Conservation (phyloP, 768 basidiomycete species). For the Termitomyces sp. region DNA sequence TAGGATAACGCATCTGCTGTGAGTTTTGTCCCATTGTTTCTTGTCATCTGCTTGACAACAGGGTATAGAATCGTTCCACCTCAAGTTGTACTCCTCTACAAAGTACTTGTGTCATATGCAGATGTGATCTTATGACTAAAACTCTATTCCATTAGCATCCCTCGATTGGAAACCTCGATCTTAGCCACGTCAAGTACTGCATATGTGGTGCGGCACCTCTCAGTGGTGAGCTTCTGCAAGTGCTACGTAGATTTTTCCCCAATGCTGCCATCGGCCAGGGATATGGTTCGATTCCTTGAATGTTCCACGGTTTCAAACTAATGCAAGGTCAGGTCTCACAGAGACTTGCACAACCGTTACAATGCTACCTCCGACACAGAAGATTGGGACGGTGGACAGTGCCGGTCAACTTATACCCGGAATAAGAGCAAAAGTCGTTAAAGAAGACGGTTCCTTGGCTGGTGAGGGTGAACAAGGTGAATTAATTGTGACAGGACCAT, state of each 20-base stretch:
- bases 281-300: conserved; percentile 36
- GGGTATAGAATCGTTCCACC: conserved; percentile 54
- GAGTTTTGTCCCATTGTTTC: conserved; percentile 13
- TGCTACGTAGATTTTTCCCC: conserved; percentile 43
- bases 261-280: conserved; percentile 63
- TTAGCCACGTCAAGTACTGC: conserved; percentile 46
- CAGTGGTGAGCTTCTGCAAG: conserved; percentile 47
- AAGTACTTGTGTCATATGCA: conserved; percentile 31
- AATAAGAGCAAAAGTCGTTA: conserved; percentile 49
- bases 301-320: neutral
- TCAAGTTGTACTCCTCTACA: conserved; percentile 61
- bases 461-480: conserved; percentile 58
- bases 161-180: conserved; percentile 41
- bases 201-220: conserved; percentile 63
- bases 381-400: conserved; percentile 46
- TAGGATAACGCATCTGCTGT: conserved; percentile 54
- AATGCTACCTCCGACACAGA: conserved; percentile 37
- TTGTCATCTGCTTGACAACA: neutral
- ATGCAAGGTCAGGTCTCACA: conserved; percentile 44
- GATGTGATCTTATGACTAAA: conserved; percentile 1
- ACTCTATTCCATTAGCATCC: conserved; percentile 35
- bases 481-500: conserved; percentile 53
- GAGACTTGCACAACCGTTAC: conserved; percentile 55
- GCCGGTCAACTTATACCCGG: conserved; percentile 59
- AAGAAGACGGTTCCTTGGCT: conserved; percentile 51